These are phyloP conservation scores for Phytopythium sindhum DNA, from an alignment of 352 stramenopile genomes.

Conservation along the genomic window DNA sequence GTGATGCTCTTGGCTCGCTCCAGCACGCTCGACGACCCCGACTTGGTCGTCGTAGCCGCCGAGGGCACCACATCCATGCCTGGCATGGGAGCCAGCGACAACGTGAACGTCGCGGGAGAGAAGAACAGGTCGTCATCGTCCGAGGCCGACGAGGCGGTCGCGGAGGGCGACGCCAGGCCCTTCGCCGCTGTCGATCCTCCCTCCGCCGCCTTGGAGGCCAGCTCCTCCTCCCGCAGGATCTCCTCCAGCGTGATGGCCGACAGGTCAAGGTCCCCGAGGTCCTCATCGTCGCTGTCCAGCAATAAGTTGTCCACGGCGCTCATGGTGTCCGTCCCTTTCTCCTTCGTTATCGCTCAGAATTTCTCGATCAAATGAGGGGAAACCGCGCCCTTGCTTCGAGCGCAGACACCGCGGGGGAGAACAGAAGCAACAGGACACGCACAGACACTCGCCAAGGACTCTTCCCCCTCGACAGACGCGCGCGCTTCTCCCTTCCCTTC, in stretches of 20 bases:
- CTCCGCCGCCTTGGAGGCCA: conserved; percentile 25
- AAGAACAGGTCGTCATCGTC: conserved; percentile 67
- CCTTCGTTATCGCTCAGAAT: not conserved
- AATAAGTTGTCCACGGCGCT: conserved; percentile 54
- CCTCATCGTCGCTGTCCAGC: conserved; percentile 67
- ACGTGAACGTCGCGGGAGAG: conserved; percentile 62
- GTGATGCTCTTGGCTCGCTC: conserved; percentile 40
- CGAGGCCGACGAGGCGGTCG: conserved; percentile 10
- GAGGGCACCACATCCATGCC: conserved; percentile 62
- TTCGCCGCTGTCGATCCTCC: not conserved
- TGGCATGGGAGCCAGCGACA: conserved; percentile 52
- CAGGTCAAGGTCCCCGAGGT: conserved; percentile 62
- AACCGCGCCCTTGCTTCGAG: not conserved
- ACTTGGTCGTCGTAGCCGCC: conserved; percentile 8
- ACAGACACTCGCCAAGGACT: not conserved
- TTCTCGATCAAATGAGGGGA: not conserved
- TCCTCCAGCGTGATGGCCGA: conserved; percentile 66
- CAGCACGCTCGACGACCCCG: conserved; percentile 7
- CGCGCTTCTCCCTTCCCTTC: not conserved
- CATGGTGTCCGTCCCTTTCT: conserved; percentile 20
- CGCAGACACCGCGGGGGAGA: not conserved
- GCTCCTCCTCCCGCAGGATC: conserved; percentile 68
- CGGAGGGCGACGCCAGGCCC: conserved; percentile 6
- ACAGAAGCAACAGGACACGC: not conserved
- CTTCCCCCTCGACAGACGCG: not conserved